Evolutionary conservation across 305 asterid species (phyloP).

Genomic region (Solanum aculeatissimum): DNA sequence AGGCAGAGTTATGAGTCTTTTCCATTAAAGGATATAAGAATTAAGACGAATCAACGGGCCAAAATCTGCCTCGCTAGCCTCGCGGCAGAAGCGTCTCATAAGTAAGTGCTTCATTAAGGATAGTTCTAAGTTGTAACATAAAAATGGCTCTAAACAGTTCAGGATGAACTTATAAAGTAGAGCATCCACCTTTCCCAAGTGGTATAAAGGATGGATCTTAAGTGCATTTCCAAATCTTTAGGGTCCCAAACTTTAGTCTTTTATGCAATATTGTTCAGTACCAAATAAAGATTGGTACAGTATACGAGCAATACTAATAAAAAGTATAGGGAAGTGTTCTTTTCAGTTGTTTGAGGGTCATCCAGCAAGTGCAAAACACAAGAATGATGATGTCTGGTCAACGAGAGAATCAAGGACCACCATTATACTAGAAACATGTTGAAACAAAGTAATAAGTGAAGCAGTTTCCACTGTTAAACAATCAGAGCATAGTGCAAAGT

Average conservation of each 20-base stretch:
- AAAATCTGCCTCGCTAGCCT: not conserved
- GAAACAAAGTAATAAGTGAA: not conserved
- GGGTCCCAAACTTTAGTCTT: slow-evolving; percentile 9
- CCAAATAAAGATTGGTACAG: not conserved
- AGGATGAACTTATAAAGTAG: not conserved
- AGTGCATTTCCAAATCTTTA: slow-evolving; percentile 13
- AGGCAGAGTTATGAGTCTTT: slow-evolving; percentile 31
- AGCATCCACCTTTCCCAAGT: not conserved
- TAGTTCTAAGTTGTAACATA: slow-evolving; percentile 6
- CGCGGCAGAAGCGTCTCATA: slow-evolving; percentile 3
- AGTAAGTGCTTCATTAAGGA: slow-evolving; percentile 30
- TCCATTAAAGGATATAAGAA: slow-evolving; percentile 11
- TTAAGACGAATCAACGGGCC: not conserved
- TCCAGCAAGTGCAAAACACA: slow-evolving; percentile 13
- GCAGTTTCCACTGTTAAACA: not conserved
- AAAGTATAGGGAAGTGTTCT: not conserved
- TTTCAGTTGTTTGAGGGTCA: slow-evolving; percentile 10
- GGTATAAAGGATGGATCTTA: slow-evolving; percentile 1
- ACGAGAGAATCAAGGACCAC: slow-evolving; percentile 37
- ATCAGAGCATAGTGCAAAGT: not conserved
- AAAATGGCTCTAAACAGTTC: slow-evolving; percentile 15
- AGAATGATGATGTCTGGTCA: slow-evolving; percentile 16
- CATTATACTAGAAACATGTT: slow-evolving; percentile 7
- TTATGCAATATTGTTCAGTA: slow-evolving; percentile 16
- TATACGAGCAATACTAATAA: not conserved